Conservation (phyloP, 139 green algal genomes). For the Chlamydomonas sp. region DNA sequence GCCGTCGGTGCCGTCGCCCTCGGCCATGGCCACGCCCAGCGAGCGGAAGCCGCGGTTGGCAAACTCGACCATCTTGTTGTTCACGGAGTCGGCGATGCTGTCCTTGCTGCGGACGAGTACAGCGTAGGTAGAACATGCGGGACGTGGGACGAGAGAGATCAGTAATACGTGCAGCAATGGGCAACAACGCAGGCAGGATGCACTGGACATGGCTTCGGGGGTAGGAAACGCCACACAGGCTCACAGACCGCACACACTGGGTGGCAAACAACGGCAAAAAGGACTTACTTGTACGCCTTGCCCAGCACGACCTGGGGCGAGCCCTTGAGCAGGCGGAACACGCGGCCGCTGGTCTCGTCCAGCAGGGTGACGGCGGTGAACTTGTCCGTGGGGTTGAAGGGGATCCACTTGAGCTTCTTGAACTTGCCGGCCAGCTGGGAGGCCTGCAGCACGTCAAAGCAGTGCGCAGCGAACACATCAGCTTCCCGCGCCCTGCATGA, state of each 20-base stretch:
- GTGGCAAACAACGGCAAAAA: not conserved
- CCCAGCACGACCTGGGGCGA: constrained; percentile 81
- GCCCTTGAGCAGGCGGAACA: constrained; percentile 84
- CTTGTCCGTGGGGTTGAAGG: constrained; percentile 93
- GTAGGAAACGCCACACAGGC: too few relatives aligned
- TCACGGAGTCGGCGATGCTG: constrained; percentile 62
- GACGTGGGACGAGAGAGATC: not conserved
- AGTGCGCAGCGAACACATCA: not conserved
- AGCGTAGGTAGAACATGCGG: too few relatives aligned
- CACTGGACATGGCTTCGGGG: too few relatives aligned
- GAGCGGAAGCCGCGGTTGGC: constrained; percentile 80
- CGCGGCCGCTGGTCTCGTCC: constrained; percentile 55
- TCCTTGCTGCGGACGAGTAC: constrained; percentile 21
- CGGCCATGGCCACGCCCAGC: constrained; percentile 75
- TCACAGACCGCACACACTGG: too few relatives aligned
- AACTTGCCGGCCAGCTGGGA: constrained; percentile 41
- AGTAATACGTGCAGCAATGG: not conserved
- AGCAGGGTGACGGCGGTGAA: constrained; percentile 73
- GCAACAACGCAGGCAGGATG: too few relatives aligned
- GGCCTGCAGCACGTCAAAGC: not conserved
- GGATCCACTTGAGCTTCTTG: constrained; percentile 77
- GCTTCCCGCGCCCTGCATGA: not conserved
- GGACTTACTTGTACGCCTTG: constrained; percentile 58
- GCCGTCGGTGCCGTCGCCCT: constrained; percentile 56
- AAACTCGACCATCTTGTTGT: constrained; percentile 84